Base-by-base conservation (phyloP, 495 filamentous ascomycete genomes). In the Astrothelium macrocarpum region DNA sequence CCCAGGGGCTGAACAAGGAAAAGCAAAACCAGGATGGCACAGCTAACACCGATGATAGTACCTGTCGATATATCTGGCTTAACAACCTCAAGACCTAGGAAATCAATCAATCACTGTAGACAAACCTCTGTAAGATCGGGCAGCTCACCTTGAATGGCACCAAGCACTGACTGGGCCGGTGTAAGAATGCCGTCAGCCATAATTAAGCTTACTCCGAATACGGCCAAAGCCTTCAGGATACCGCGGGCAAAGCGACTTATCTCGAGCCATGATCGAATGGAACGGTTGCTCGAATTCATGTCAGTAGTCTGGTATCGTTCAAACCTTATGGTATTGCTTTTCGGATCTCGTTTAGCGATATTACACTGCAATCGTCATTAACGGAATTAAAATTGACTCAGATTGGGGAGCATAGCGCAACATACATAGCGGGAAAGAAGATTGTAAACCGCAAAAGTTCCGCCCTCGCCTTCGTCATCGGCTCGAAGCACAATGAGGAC, bases 101-200 rank as follows among this genome's bases (percentile, higher is more conserved):
- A 49, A 16, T 14, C 5, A 49, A 49, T 49, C 5, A 49, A 18
- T 18, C 20, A 16, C 45, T 49, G 20, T 20, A 14, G 12, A 49
- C 5, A 20, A 18, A 14, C 12, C 5, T 49, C n/a, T 23, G 45
- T 18, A 20, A 16, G 45, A 23, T 16, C 45, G 45, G 11, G 14
- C 5, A 5, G 14, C n/a, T 49, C 20, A 49, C 45, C 87, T 78
- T 90, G 85, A 42, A 89, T 84, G 1, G 87, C 86, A 43, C 87
- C 86, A 2, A 89, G 80, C 31, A 89, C 84, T 2, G 85, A 87
- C 69, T 89, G 86, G 1, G 86, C 86, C 2, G 86, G 86, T 1
- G 86, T 89, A 18, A 89, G 77, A 26, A 89, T 76, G 32, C 86
- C 86, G 72, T 91, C 87, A 59, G 79, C 76, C 62, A 90, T 83